These are phyloP conservation scores for Entophlyctis luteolus DNA, from an alignment of 192 early-diverging fungal genomes.

Conservation along the genomic window DNA sequence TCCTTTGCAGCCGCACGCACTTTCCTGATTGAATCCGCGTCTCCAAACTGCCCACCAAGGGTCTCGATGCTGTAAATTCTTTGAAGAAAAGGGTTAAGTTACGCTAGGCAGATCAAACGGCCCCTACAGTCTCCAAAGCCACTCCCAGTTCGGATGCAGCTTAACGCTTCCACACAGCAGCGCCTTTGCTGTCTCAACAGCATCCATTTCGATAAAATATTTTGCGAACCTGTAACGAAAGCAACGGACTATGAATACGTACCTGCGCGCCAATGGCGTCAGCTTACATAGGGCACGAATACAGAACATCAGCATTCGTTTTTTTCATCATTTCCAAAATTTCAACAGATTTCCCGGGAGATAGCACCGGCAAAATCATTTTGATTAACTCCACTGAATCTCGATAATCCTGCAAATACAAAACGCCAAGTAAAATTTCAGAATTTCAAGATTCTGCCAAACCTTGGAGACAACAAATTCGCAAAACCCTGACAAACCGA, in stretches of 20 bases:
- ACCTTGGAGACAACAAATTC: background rate
- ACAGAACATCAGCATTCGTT: background rate
- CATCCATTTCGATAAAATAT: slow-evolving; percentile 4
- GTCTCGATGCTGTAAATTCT: slow-evolving; percentile 1
- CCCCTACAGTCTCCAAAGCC: slow-evolving; percentile 6
- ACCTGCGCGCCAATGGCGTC: background rate
- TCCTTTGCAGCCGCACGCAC: no score
- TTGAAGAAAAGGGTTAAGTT: background rate
- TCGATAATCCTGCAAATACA: background rate
- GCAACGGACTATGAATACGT: background rate
- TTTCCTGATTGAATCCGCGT: background rate
- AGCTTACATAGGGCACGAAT: background rate
- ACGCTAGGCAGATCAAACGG: background rate
- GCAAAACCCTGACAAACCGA: background rate
- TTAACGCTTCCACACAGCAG: background rate
- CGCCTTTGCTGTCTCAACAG: background rate
- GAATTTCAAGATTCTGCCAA: background rate
- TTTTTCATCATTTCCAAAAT: slow-evolving; percentile 3
- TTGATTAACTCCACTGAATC: background rate
- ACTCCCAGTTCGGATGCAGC: background rate
- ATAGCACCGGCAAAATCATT: background rate
- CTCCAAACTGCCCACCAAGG: slow-evolving; percentile 15
- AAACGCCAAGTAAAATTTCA: background rate
- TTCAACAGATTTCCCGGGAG: background rate
- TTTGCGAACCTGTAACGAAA: slow-evolving; percentile 4